Evolutionary conservation across 1,284 basidiomycete species (phyloP), one percentile per base, ranked within the genome.

Genomic region (Ustilago xerochloae): DNA sequence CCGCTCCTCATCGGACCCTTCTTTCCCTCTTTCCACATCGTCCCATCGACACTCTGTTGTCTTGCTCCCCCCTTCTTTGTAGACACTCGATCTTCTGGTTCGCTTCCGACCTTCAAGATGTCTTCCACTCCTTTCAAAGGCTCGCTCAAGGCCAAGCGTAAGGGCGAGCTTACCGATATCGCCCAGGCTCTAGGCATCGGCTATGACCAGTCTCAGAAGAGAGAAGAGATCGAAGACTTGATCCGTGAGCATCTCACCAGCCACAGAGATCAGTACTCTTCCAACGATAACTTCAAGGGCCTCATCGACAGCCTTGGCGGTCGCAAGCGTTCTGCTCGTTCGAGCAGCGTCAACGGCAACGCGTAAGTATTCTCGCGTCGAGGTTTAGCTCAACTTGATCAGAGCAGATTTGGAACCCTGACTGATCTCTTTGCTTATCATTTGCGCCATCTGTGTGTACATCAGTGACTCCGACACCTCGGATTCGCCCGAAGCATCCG

Each of bases 101-200:
- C n/a, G n/a, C n/a, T n/a, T n/a, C n/a, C n/a, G n/a, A n/a, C n/a
- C n/a, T 15, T 24, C 35, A 38, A 24, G 48, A 75, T 71, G 68
- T 58, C 71, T 35, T 64, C 62, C 26, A 73, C 74, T 55, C 62
- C 67, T 6, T 77, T 59, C 76, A 65, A 73, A 62, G 76, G 76
- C 57, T 71, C 75, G 29, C 71, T 79, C 43, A 75, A 75, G 53
- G 69, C 68, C 56, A 78, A 79, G 69, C 57, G 75, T 35, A 80
- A 80, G 74, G 61, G 63, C 29, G 76, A 78, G 35, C 72, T 80
- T 51, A 61, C 65, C 65, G 78, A 80, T 46, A 78, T 80, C 46
- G 78, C 76, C 30, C 52, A 56, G 43, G 68, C 72, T 15, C 75
- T 80, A 46, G 69, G 69, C 35, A 71, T 80, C 66, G 57, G 57